Evolutionary conservation across 2,329 filamentous ascomycete genomes (phyloP).

Genomic region (Triangularia verruculosa): DNA sequence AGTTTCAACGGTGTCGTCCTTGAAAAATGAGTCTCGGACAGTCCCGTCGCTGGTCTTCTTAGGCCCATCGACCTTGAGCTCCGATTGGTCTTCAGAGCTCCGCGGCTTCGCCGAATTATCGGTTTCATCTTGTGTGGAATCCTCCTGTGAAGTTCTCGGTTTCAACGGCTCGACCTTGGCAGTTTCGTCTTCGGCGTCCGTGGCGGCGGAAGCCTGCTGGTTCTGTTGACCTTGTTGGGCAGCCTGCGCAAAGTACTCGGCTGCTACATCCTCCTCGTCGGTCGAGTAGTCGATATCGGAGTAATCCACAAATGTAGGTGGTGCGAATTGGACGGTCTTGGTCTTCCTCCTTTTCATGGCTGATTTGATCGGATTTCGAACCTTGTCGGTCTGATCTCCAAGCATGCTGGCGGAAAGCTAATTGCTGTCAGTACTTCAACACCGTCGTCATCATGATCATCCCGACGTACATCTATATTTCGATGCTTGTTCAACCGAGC

Average conservation of each 20-base stretch:
- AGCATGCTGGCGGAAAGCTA: conserved; percentile 63
- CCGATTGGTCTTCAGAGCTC: conserved; percentile 65
- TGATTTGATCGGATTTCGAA: conserved; percentile 78
- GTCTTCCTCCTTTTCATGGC: conserved; percentile 77
- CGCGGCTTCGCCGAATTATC: conserved; percentile 36
- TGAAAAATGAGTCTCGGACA: conserved; percentile 93
- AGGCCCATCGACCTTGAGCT: conserved; percentile 44
- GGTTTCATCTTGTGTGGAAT: conserved; percentile 36
- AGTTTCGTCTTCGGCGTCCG: conserved; percentile 46
- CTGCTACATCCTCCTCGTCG: conserved; percentile 64
- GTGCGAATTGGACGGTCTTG: conserved; percentile 82
- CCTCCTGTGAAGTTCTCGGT: conserved; percentile 42
- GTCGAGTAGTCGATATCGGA: conserved; percentile 83
- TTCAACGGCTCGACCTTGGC: conserved; percentile 57
- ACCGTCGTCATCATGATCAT: neutral
- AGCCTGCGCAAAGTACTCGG: conserved; percentile 34
- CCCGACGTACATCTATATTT: conserved; percentile 80
- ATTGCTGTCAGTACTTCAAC: conserved; percentile 31
- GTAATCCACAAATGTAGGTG: conserved; percentile 84
- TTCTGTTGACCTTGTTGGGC: conserved; percentile 32
- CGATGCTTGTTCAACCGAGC: conserved; percentile 95
- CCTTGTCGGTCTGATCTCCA: conserved; percentile 67
- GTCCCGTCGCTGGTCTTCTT: conserved; percentile 78
- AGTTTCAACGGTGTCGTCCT: conserved; percentile 90
- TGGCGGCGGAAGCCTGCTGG: conserved; percentile 31